A percentile compares a stretch with the other conserved stretches of the same genome.
Evolutionary conservation across 305 asterid species (phyloP).

Genomic region (Fraxinus sp.): DNA sequence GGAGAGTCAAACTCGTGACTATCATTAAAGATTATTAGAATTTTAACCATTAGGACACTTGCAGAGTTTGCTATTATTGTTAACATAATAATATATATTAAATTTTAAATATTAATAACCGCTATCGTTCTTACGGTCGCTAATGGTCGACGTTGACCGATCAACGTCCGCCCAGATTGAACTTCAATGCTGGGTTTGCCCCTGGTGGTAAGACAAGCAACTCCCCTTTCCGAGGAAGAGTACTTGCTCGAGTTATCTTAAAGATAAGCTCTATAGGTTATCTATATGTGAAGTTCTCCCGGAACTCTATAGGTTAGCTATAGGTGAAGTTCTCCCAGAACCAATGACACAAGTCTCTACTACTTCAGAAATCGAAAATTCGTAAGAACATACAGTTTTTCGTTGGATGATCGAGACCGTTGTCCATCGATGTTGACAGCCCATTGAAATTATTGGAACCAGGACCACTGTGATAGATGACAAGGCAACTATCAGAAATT

Average conservation of each 20-base stretch:
- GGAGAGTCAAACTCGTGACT: no score
- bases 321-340: neutral
- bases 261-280: neutral
- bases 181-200: no score
- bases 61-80: no score
- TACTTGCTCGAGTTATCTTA: neutral
- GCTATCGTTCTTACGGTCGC: no score
- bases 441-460: neutral
- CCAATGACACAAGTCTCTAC: neutral
- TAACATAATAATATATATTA: no score
- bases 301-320: no score
- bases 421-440: neutral
- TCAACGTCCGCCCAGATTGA: no score
- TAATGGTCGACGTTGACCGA: no score
- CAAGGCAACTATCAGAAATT: neutral
- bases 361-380: neutral
- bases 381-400: neutral
- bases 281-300: no score
- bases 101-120: no score
- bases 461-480: slow-evolving; percentile 27
- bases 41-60: no score
- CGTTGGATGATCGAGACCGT: neutral
- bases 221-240: neutral
- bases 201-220: neutral
- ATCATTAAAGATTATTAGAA: no score